These are phyloP conservation scores for Podospora anserina DNA, from an alignment of 495 filamentous ascomycete genomes.

Conservation along the genomic window DNA sequence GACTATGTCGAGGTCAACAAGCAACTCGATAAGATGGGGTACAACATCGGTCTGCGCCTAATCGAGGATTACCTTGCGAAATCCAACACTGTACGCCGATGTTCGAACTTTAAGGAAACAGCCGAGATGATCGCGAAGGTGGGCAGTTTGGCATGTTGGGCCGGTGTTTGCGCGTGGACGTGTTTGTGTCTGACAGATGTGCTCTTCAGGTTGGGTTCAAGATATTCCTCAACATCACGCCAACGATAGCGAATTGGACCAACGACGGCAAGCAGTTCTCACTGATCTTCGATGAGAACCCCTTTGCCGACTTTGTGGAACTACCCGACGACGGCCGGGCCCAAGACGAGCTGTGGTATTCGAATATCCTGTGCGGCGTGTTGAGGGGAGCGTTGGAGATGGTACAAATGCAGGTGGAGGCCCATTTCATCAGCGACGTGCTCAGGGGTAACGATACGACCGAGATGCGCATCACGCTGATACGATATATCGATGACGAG, in stretches of 20 bases:
- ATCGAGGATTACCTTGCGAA: conserved; percentile 98
- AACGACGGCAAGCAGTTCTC: conserved; percentile 95
- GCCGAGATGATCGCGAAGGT: conserved; percentile 97
- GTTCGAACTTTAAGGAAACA: conserved; percentile 89
- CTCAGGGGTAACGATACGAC: conserved; percentile 92
- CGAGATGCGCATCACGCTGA: conserved; percentile 90
- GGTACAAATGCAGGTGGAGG: conserved; percentile 99
- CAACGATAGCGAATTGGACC: conserved; percentile 91
- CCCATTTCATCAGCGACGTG: conserved; percentile 93
- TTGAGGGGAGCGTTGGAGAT: conserved; percentile 90
- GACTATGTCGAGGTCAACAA: conserved; percentile 94
- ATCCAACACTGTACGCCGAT: conserved; percentile 75
- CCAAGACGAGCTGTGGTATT: conserved; percentile 97
- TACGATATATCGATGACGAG: conserved; percentile 96
- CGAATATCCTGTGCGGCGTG: conserved; percentile 93
- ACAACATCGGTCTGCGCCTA: conserved; percentile 93
- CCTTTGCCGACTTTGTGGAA: conserved; percentile 94
- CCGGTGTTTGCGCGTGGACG: neutral
- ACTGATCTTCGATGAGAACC: conserved; percentile 94
- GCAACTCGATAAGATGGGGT: conserved; percentile 97
- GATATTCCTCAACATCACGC: conserved; percentile 97
- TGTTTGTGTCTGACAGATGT: neutral
- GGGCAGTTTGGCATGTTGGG: conserved; percentile 11
- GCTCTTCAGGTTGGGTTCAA: conserved; percentile 83
- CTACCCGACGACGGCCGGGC: conserved; percentile 92